Base-by-base conservation (phyloP, 2,329 filamentous ascomycete genomes). In the Trichoderma asperellum region DNA sequence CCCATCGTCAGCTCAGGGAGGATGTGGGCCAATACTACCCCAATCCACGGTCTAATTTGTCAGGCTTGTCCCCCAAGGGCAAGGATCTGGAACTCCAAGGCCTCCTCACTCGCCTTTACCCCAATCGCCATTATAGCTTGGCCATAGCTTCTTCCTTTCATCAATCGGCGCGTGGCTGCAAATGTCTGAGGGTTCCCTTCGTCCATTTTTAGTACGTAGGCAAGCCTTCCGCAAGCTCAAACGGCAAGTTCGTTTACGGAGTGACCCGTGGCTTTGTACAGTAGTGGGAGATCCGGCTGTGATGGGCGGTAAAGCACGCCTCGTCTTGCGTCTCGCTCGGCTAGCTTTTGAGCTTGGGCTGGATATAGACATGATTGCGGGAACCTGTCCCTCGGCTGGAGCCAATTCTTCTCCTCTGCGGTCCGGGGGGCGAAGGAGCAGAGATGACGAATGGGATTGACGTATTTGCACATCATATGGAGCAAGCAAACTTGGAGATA, bases 1-100 rank as follows among this genome's bases (percentile, higher is more conserved):
- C 40, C 40, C 55, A 58, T 67, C 64, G 64, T 67, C 64, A 67
- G 64, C 64, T 66, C 63, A 66, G 32, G 63, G 63, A 66, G 63
- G 37, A 52, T 49, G 64, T 67, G 64, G 64, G 64, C 7, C 64
- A 59, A 67, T 52, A 52, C 40, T 59, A 67, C 64, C 64, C 64
- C 64, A 67, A 67, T 59, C 55, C 61, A 56, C 59, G 53, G 40
- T 24, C 37, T 56, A 49, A 67, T 52, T 67, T 49, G 64, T 47
- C 40, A 32, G 32, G 55, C 64, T 59, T 67, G 64, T 37, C 55
- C 34, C 64, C 37, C 55, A 47, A 49, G 29, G 55, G 55, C n/a
- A 67, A 52, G 64, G 64, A 67, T 67, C 64, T 67, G 64, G 55
- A 67, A 67, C 64, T 34, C 64, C 64, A 59, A 52, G 55, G 24